These are phyloP conservation scores for Globisporangium radiosum DNA, from an alignment of 352 stramenopile genomes.

Conservation along the genomic window DNA sequence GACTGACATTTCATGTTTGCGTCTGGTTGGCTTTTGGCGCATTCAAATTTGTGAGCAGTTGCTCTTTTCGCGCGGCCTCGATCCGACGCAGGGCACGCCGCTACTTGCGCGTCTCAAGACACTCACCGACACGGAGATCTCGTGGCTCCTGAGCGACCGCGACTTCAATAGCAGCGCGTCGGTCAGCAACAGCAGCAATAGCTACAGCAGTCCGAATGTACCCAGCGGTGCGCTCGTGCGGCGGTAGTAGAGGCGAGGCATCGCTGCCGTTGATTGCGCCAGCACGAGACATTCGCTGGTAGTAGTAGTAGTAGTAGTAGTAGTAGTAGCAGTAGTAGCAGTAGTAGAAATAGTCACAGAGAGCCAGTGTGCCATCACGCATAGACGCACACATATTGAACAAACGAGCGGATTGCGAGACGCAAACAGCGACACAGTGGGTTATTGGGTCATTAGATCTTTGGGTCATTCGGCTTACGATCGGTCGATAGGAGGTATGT, in stretches of 20 bases:
- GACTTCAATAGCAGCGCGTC: slow-evolving; percentile 30
- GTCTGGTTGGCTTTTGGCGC: too few relatives aligned
- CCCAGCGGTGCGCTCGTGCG: slow-evolving; percentile 31
- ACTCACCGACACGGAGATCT: slow-evolving; percentile 57
- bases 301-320: too few relatives aligned
- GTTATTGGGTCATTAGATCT: too few relatives aligned
- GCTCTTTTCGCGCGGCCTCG: slow-evolving; percentile 65
- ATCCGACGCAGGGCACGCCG: slow-evolving; percentile 54
- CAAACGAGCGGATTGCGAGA: background rate
- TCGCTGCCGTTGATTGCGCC: too few relatives aligned
- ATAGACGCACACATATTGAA: background rate
- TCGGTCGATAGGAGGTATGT: too few relatives aligned
- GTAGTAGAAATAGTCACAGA: too few relatives aligned
- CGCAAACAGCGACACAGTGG: background rate
- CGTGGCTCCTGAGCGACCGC: slow-evolving; percentile 61
- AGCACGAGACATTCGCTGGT: too few relatives aligned
- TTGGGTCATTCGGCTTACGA: too few relatives aligned
- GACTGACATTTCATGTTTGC: background rate
- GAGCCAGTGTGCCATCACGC: background rate
- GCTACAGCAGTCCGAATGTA: slow-evolving; percentile 2
- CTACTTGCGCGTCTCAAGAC: slow-evolving; percentile 62
- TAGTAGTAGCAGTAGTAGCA: too few relatives aligned
- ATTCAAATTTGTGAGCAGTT: slow-evolving; percentile 25
- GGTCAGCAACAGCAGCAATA: slow-evolving; percentile 4
- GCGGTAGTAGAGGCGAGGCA: slow-evolving; percentile 3